phyloP scores from a whole-genome alignment of 2,329 filamentous ascomycete genomes.

The Aureobasidium uvarum region DNA sequence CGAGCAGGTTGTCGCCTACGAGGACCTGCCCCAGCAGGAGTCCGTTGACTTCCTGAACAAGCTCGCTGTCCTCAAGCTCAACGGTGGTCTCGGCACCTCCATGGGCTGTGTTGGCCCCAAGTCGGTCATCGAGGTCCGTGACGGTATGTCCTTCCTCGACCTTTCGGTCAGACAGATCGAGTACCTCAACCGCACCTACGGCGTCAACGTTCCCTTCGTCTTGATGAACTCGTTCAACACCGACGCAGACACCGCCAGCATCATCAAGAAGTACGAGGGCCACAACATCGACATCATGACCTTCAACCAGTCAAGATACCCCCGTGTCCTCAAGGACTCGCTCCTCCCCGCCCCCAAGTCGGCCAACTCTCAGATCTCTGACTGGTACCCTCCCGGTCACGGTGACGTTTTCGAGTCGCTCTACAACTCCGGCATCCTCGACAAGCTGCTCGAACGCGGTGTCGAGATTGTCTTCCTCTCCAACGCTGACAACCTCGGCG shows the following conservation, averaged over 20 bases:
- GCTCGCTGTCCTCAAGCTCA: constrained; percentile 97
- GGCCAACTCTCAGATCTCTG: constrained; percentile 80
- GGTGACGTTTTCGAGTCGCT: constrained; percentile 99
- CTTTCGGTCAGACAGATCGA: constrained; percentile 98
- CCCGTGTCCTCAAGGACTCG: constrained; percentile 97
- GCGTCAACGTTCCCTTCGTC: constrained; percentile 95
- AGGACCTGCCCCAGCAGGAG: constrained; percentile 82
- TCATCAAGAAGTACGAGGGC: constrained; percentile 99
- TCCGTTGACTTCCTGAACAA: constrained; percentile 95
- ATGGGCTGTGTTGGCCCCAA: constrained; percentile 99
- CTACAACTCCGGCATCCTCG: constrained; percentile 97
- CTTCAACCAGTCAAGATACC: constrained; percentile 99
- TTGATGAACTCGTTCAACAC: constrained; percentile 99
- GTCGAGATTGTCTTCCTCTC: constrained; percentile 98
- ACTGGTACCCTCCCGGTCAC: constrained; percentile 99
- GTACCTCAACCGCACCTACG: constrained; percentile 97
- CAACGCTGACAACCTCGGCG: constrained; percentile 98
- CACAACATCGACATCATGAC: constrained; percentile 99
- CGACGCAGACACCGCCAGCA: constrained; percentile 93
- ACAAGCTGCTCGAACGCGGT: constrained; percentile 90
- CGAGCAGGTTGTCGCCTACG: constrained; percentile 93
- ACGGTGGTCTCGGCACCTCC: constrained; percentile 97
- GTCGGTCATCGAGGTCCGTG: constrained; percentile 98
- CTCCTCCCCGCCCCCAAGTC: constrained; percentile 92
- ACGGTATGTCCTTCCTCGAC: constrained; percentile 99